phyloP scores from a whole-genome alignment of 352 stramenopile genomes.

The Pythium utonaiense region DNA sequence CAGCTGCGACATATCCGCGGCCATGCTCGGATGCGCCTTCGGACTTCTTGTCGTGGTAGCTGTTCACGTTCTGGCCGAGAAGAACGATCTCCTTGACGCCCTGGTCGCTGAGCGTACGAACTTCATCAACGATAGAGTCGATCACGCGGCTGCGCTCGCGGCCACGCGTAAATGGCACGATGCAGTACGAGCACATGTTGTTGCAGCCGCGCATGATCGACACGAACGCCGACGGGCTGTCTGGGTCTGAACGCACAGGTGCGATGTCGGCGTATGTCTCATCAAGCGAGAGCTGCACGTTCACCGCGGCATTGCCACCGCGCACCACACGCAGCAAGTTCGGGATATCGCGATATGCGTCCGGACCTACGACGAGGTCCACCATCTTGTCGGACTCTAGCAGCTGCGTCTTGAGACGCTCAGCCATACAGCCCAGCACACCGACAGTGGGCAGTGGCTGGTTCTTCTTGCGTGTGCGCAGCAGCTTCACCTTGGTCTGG shows the following conservation, averaged over 20 bases:
- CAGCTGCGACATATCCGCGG: constrained; percentile 80
- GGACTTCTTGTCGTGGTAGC: constrained; percentile 95
- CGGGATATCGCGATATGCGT: constrained; percentile 98
- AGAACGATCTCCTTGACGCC: constrained; percentile 98
- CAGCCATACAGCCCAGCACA: constrained; percentile 99
- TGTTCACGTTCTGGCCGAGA: constrained; percentile 99
- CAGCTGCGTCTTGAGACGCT: constrained; percentile 96
- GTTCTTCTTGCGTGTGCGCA: constrained; percentile 52
- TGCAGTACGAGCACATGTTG: constrained; percentile 99
- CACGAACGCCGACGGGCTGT: constrained; percentile 92
- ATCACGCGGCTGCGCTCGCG: constrained; percentile 92
- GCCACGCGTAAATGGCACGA: constrained; percentile 98
- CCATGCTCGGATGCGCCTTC: constrained; percentile 60
- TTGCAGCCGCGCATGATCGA: constrained; percentile 99
- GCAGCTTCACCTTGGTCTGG: constrained; percentile 69
- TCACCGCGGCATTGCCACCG: constrained; percentile 78
- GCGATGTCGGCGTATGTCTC: constrained; percentile 99
- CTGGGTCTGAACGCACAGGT: constrained; percentile 86
- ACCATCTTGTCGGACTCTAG: constrained; percentile 94
- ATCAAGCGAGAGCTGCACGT: constrained; percentile 95
- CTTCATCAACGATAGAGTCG: constrained; percentile 94
- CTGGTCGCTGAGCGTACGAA: constrained; percentile 81
- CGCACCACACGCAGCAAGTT: constrained; percentile 89
- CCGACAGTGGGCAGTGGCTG: constrained; percentile 84
- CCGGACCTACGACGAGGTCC: constrained; percentile 97